Base-by-base conservation (phyloP, 176 grass and related monocot species). In the Musa schizocarpa region DNA sequence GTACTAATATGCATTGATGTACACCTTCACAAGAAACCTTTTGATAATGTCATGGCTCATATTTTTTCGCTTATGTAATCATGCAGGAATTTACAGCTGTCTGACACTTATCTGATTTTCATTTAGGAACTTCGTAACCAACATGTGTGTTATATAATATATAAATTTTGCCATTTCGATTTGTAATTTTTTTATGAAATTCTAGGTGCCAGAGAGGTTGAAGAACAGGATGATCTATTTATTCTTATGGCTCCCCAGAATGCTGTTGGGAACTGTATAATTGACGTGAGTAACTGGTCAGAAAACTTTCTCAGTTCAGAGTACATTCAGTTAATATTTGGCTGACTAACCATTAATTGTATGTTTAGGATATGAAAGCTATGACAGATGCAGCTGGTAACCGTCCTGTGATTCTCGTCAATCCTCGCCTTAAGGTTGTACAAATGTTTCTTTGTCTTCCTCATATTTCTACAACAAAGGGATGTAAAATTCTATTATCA, bases 261-360 rank as follows among this genome's bases (percentile, higher is more conserved):
- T 90, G 93, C 93, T 88, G 93, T 96, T 90, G 93, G 93, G 71
- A 96, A 96, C 88, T 96, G 93, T 85, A 96, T 96, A 86, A 96
- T 96, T 79, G 93, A 90, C 77, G 93, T 96, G 81, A 90, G 86
- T 51, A 11, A 34, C 4, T 70, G 3, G 17, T 26, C 22, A 43
- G 4, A 13, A 9, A 17, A 23, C 49, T 53, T 24, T 13, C 1
- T 72, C 29, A 23, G 22, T 72, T 72, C 53, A 25, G 5, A 68
- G 16, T 22, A 74, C 56, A 23, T 54, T 55, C 24, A 74, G 10
- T 13, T 70, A 50, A 1, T 17, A 27, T 53, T 24, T 34, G 17
- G 10, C 70, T 74, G 52, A 48, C 16, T 84, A 22, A 54, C 54
- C 21, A 24, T 16, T 10, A 21, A 50, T 50, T 78, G 76, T 71